Conservation (phyloP, 1,139 yeast genomes). For the Tardiomyces digboiensis region DNA sequence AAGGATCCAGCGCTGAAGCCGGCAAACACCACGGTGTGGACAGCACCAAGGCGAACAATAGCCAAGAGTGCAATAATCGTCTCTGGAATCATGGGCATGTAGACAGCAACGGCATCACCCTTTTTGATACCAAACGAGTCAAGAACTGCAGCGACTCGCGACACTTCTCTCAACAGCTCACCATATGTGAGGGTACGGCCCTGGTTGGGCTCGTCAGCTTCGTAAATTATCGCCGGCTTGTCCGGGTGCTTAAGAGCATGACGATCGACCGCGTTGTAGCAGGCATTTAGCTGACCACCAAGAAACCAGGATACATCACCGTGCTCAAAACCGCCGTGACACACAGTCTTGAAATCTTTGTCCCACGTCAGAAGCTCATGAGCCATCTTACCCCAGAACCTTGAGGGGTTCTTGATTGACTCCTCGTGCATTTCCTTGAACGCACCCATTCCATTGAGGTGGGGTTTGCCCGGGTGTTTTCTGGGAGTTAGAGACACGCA, state of each 20-base stretch:
- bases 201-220: conserved; percentile 65
- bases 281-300: conserved; percentile 69
- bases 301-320: conserved; percentile 74
- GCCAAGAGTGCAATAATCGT: conserved; percentile 67
- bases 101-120: conserved; percentile 81
- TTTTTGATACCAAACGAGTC: conserved; percentile 55
- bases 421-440: conserved; percentile 52
- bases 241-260: conserved; percentile 66
- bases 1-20: conserved; percentile 72
- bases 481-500: too few species aligned
- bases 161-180: conserved; percentile 60
- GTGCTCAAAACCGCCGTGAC: conserved; percentile 46
- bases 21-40: conserved; percentile 79
- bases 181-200: conserved; percentile 61
- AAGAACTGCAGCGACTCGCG: conserved; percentile 37
- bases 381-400: conserved; percentile 59
- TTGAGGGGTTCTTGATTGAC: conserved; percentile 56
- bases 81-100: conserved; percentile 82
- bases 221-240: conserved; percentile 70
- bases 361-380: conserved; percentile 50
- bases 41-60: conserved; percentile 68
- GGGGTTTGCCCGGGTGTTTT: conserved; percentile 37
- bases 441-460: conserved; percentile 42
- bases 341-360: conserved; percentile 48
- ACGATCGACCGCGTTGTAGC: conserved; percentile 71